A percentile compares a stretch with the other conserved stretches of the same genome.
phyloP scores from a whole-genome alignment of 176 grass and related monocot genomes.

The Eremochloa ophiuroides region DNA sequence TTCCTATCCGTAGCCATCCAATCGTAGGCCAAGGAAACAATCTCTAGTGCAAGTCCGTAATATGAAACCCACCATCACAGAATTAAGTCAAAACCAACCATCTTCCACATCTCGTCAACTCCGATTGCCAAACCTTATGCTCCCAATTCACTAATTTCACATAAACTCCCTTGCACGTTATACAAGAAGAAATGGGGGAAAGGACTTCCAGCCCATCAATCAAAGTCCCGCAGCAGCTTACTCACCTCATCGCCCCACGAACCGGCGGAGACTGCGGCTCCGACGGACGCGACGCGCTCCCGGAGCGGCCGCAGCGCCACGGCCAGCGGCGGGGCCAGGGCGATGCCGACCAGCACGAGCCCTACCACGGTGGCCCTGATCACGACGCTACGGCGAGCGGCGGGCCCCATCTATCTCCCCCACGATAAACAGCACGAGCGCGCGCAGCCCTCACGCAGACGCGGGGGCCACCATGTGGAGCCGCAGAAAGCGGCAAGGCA shows the following conservation, averaged over 20 bases:
- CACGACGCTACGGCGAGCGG: background rate
- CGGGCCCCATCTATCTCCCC: slow-evolving; percentile 15
- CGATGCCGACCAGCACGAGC: slow-evolving; percentile 33
- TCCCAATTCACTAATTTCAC: background rate
- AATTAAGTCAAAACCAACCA: slow-evolving; percentile 8
- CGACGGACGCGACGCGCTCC: slow-evolving; percentile 40
- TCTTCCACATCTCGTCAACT: background rate
- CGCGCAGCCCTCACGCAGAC: slow-evolving; percentile 17
- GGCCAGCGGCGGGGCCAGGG: slow-evolving; percentile 25
- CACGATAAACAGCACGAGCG: background rate
- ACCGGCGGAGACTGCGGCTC: slow-evolving; percentile 34
- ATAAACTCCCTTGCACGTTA: background rate
- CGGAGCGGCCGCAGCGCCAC: slow-evolving; percentile 69
- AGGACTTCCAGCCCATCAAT: background rate
- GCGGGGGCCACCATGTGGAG: slow-evolving; percentile 13
- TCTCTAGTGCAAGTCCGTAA: background rate
- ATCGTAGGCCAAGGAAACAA: background rate
- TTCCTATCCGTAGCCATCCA: background rate
- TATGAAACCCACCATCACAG: background rate
- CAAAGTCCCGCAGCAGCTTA: background rate
- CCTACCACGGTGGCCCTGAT: slow-evolving; percentile 28
- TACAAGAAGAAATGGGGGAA: background rate
- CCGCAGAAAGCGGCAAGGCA: slow-evolving; percentile 2
- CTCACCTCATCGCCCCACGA: slow-evolving; percentile 86
- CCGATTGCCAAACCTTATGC: background rate